Evolutionary conservation across 148 eudicot genomes (phyloP).

Genomic region (Chenopodium album): DNA sequence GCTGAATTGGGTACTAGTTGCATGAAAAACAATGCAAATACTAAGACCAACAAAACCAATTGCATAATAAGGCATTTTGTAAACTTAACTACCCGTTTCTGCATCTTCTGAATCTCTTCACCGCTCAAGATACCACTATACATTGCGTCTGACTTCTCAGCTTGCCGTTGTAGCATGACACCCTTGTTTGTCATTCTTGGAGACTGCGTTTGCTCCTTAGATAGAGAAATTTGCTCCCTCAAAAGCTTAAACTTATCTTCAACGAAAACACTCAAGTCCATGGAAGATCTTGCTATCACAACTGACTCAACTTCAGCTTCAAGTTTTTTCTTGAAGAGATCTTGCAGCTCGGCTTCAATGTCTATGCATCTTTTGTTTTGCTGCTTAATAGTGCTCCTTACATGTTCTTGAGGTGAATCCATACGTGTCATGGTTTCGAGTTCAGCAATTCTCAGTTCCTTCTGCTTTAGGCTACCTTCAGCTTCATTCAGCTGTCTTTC

Average conservation of each 20-base stretch:
- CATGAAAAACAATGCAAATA: constrained; percentile 36
- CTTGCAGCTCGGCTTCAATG: constrained; percentile 55
- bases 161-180: constrained; percentile 30
- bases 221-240: constrained; percentile 36
- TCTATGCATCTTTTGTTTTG: constrained; percentile 27
- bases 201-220: constrained; percentile 31
- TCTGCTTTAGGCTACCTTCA: constrained; percentile 32
- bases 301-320: constrained; percentile 75
- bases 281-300: constrained; percentile 39
- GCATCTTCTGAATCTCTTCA: constrained; percentile 45
- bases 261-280: constrained; percentile 32
- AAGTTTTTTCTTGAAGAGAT: constrained; percentile 50
- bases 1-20: constrained; percentile 42
- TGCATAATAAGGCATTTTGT: constrained; percentile 47
- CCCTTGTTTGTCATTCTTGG: constrained; percentile 28
- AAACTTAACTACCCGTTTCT: constrained; percentile 43
- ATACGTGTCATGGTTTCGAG: constrained; percentile 35
- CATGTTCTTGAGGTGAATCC: constrained; percentile 21
- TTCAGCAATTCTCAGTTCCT: constrained; percentile 39
- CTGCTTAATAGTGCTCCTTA: constrained; percentile 14
- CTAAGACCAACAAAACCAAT: constrained; percentile 45
- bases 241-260: constrained; percentile 26
- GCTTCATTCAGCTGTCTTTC: constrained; percentile 58
- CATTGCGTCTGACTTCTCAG: constrained; percentile 33
- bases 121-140: constrained; percentile 26